Base-by-base conservation (phyloP, 2,329 filamentous ascomycete species). In the Calonectria pauciramosa region DNA sequence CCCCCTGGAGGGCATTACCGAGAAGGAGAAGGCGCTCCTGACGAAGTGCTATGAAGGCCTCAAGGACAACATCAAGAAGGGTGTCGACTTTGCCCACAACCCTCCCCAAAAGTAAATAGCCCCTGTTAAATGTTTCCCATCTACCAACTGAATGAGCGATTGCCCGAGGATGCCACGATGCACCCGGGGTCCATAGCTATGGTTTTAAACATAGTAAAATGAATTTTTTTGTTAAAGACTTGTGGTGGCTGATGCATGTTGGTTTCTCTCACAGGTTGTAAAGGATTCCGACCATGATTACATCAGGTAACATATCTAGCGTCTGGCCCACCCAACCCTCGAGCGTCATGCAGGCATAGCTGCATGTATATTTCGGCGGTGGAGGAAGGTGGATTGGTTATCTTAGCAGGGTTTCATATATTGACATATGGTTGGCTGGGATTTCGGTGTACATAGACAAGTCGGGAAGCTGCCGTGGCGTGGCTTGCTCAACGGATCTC, bases 41-140 rank as follows among this genome's bases (percentile, higher is more conserved):
- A 89, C 94, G 82, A 93, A 92, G 83, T 92, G 91, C 85, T 90
- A 94, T 85, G 89, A 91, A 81, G 96, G 94, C 80, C 92, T 99
- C 77, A 94, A 96, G 90, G 93, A 92, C 88, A 99, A 99, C 90
- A 98, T 99, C 85, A 88, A 92, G 84, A 98, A 99, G 93, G 97
- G 97, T 85, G 90, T 98, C 84, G 92, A 93, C 85, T 99, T 99
- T 85, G 93, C 93, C 87, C 91, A 94, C 89, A 96, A 94, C 91
- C 92, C 95, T 85, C 94, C 95, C 84, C 92, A 95, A 92, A 96
- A 96, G 94, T 96, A 92, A 95, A 86, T 82, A 82, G 76, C 73
- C 67, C 81, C 82, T 80, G 72, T 79, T 72, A 76, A 73, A 71
- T 60, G 75, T 59, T 71, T 28, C 70, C 63, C 52, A 73, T 70